These are phyloP conservation scores for Yarrowia phangngaensis DNA, from an alignment of 805 yeast species.

Conservation along the genomic window DNA sequence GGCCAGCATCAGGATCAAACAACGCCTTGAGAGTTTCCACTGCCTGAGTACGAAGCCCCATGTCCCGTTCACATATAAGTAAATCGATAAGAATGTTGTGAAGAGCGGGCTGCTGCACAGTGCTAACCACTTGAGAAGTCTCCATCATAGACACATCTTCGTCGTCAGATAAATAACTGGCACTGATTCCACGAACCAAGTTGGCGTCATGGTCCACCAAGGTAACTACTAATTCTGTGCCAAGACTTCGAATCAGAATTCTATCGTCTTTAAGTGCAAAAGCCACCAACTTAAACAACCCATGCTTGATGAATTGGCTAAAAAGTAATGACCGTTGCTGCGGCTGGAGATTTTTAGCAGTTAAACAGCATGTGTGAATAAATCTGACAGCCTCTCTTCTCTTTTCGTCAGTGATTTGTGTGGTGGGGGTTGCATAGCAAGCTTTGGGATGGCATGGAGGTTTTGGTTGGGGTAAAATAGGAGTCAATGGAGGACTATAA, in stretches of 20 bases:
- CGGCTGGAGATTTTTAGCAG: constrained; percentile 64
- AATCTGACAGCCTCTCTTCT: constrained; percentile 70
- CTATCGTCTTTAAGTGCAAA: constrained; percentile 61
- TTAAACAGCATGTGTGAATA: constrained; percentile 72
- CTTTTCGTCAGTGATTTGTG: constrained; percentile 30
- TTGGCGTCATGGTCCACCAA: constrained; percentile 81
- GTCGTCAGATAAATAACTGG: constrained; percentile 24
- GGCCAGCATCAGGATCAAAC: constrained; percentile 50
- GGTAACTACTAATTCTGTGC: constrained; percentile 74
- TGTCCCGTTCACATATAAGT: constrained; percentile 57
- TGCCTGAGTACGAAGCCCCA: constrained; percentile 76
- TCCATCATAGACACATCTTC: constrained; percentile 20
- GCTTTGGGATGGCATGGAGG: constrained; percentile 3
- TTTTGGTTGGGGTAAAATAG: constrained; percentile 2
- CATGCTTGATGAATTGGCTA: constrained; percentile 57
- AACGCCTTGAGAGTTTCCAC: constrained; percentile 75
- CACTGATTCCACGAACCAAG: constrained; percentile 44
- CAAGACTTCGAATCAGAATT: constrained; percentile 55
- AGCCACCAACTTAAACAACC: constrained; percentile 63
- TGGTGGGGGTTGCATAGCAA: constrained; percentile 8
- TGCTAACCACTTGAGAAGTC: background rate
- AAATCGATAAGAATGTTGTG: constrained; percentile 49
- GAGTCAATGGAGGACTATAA: constrained; percentile 4
- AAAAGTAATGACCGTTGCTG: constrained; percentile 64
- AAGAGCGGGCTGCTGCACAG: constrained; percentile 23